Conservation (phyloP, 176 grass and related monocot species). For the Tillandsia fasciculata region DNA sequence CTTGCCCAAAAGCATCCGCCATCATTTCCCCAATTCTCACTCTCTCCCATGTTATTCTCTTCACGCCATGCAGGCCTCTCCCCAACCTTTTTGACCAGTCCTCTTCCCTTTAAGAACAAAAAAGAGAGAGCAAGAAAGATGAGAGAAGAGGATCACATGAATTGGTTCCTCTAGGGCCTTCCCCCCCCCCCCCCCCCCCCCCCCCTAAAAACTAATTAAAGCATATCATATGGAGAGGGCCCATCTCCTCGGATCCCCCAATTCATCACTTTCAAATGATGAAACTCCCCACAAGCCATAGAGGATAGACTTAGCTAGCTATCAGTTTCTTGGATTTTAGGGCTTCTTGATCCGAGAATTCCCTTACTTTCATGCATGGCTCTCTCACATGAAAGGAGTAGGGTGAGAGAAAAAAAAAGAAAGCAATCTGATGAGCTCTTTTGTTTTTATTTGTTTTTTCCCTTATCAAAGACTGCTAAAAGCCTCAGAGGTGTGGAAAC, state of each 20-base stretch:
- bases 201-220: not conserved
- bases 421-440: too few relatives aligned
- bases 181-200: too few relatives aligned
- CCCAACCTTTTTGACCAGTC: conserved; percentile 8
- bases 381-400: not conserved
- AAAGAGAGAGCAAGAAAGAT: not conserved
- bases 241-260: conserved; percentile 11
- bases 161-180: not conserved
- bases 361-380: conserved; percentile 42
- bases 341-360: conserved; percentile 42
- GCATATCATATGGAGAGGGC: conserved; percentile 6
- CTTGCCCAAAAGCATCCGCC: not conserved
- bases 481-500: conserved; percentile 11
- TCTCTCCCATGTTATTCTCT: not conserved
- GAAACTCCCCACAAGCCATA: not conserved
- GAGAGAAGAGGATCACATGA: conserved; percentile 1
- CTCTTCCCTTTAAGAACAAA: not conserved
- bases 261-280: conserved; percentile 20
- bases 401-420: not conserved
- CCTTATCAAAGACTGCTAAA: conserved; percentile 24
- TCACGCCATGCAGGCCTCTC: not conserved
- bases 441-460: not conserved
- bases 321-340: conserved; percentile 3
- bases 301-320: not conserved
- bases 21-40: not conserved